Conservation (phyloP, 78 protist species). For the Guillardia theta region DNA sequence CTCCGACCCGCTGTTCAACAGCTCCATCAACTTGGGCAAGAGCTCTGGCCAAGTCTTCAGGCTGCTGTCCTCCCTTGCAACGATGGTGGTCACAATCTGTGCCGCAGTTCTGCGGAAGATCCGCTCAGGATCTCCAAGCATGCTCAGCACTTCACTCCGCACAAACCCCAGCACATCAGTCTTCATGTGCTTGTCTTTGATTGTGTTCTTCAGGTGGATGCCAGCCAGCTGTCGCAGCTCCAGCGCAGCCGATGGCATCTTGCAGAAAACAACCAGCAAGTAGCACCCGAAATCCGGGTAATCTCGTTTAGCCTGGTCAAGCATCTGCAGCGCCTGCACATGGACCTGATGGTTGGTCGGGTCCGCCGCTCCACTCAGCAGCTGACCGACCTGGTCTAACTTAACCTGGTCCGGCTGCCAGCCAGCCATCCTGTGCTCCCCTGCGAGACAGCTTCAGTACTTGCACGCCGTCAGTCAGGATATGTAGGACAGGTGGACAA, state of each 20-base stretch:
- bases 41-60: not conserved
- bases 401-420: constrained; percentile 19
- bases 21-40: not conserved
- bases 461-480: too few species aligned
- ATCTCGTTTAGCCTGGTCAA: not conserved
- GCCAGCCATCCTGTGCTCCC: too few species aligned
- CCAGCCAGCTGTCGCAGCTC: constrained; percentile 22
- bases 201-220: not conserved
- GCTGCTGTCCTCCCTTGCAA: not conserved
- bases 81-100: constrained; percentile 29
- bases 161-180: not conserved
- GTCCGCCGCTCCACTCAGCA: not conserved
- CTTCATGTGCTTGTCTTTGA: not conserved
- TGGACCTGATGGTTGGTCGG: not conserved
- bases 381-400: constrained; percentile 20
- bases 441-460: too few species aligned
- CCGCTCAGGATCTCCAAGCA: not conserved
- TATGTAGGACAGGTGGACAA: too few species aligned
- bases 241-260: not conserved
- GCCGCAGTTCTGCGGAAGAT: not conserved
- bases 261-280: not conserved
- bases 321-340: not conserved
- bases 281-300: constrained; percentile 11
- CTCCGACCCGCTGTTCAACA: not conserved
- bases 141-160: not conserved